Evolutionary conservation across 768 basidiomycete genomes (phyloP).

Genomic region (Leucosporidium scottii): DNA sequence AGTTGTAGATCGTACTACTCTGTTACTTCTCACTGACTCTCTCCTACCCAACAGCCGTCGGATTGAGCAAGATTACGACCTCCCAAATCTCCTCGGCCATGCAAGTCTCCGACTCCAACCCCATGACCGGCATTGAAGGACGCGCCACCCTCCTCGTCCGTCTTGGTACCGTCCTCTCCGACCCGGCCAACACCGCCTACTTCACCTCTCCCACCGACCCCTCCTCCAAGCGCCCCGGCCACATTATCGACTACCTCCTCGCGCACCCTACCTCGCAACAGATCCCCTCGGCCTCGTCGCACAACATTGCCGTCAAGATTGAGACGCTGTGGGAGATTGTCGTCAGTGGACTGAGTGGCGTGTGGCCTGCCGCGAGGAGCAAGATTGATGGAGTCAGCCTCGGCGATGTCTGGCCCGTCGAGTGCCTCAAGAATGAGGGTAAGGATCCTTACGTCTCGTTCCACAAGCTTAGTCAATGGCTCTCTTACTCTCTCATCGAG

Average conservation of each 20-base stretch:
- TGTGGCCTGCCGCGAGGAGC: conserved; percentile 72
- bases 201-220: conserved; percentile 45
- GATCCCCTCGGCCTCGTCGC: conserved; percentile 19
- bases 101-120: conserved; percentile 69
- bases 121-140: conserved; percentile 85
- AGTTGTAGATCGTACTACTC: conserved; percentile 25
- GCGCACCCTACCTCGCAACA: conserved; percentile 28
- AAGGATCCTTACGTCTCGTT: conserved; percentile 73
- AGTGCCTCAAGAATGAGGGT: conserved; percentile 47
- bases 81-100: conserved; percentile 59
- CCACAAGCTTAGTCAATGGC: conserved; percentile 93
- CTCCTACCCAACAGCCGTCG: conserved; percentile 52
- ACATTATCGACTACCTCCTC: conserved; percentile 38
- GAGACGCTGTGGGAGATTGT: conserved; percentile 72
- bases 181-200: conserved; percentile 51
- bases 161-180: conserved; percentile 62
- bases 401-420: conserved; percentile 91
- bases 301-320: conserved; percentile 52
- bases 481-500: conserved; percentile 65
- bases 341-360: conserved; percentile 70
- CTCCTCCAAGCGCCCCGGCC: conserved; percentile 21
- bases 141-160: conserved; percentile 67
- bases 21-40: neutral
- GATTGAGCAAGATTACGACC: conserved; percentile 58
- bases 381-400: conserved; percentile 62